Evolutionary conservation across 345 rosid species (phyloP).

Genomic region (Brassica juncea): DNA sequence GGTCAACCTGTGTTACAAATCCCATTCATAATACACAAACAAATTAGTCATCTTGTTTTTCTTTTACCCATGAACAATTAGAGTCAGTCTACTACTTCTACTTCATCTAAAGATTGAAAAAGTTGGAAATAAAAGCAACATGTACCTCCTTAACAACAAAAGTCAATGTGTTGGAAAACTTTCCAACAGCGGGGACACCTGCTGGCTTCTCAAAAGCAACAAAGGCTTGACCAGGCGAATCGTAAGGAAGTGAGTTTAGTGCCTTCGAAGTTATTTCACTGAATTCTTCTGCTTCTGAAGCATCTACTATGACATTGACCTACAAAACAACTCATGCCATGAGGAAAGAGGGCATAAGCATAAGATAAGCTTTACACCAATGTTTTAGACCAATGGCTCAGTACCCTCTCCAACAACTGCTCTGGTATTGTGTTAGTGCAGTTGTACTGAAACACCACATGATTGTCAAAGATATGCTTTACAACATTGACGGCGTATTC

Average conservation of each 20-base stretch:
- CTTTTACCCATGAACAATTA: neutral
- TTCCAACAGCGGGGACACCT: slow-evolving; percentile 78
- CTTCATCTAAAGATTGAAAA: neutral
- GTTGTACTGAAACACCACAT: slow-evolving; percentile 93
- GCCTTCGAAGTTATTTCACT: slow-evolving; percentile 68
- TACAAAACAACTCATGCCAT: slow-evolving; percentile 38
- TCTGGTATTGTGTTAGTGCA: slow-evolving; percentile 96
- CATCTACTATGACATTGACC: slow-evolving; percentile 87
- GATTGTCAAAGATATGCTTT: slow-evolving; percentile 84
- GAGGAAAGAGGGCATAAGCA: slow-evolving; percentile 11
- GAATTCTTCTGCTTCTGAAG: slow-evolving; percentile 91
- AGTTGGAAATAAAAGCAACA: slow-evolving; percentile 11
- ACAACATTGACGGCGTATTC: slow-evolving; percentile 94
- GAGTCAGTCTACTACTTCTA: neutral
- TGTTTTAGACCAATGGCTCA: slow-evolving; percentile 18
- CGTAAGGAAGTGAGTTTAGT: slow-evolving; percentile 80
- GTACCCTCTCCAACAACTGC: slow-evolving; percentile 90
- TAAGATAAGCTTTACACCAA: slow-evolving; percentile 15
- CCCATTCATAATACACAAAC: slow-evolving; percentile 7
- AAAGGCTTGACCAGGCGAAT: slow-evolving; percentile 89
- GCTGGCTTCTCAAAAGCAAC: slow-evolving; percentile 89
- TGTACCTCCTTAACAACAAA: slow-evolving; percentile 92
- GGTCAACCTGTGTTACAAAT: slow-evolving; percentile 67
- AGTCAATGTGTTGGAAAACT: slow-evolving; percentile 83
- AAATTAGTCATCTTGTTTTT: neutral